Evolutionary conservation across 805 yeast genomes (phyloP).

Genomic region (Dipodascus geniculatus): DNA sequence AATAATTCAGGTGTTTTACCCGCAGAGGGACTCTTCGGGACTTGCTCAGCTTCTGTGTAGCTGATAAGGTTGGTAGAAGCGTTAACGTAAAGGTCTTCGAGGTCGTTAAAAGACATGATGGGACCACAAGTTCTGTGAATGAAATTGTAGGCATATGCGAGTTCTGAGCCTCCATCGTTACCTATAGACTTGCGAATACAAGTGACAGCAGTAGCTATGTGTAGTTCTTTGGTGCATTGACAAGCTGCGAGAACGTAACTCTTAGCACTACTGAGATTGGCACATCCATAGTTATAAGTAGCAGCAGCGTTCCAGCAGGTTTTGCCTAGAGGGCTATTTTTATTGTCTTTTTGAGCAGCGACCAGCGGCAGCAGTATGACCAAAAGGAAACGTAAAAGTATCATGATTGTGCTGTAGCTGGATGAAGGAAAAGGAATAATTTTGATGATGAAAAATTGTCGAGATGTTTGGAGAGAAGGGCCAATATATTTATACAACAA

Average conservation of each 20-base stretch:
- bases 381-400: too few relatives aligned
- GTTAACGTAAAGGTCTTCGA: constrained; percentile 1
- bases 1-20: background rate
- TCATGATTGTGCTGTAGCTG: too few relatives aligned
- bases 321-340: background rate
- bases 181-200: background rate
- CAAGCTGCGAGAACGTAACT: background rate
- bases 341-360: background rate
- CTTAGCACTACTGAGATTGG: background rate
- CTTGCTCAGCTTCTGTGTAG: background rate
- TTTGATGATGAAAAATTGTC: too few relatives aligned
- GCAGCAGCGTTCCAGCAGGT: background rate
- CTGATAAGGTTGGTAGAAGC: background rate
- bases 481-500: too few relatives aligned
- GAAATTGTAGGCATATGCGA: background rate
- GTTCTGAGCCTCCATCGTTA: background rate
- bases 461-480: too few relatives aligned
- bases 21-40: background rate
- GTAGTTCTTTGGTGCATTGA: background rate
- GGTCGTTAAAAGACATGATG: background rate
- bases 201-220: background rate
- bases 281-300: background rate
- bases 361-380: too few relatives aligned
- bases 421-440: too few relatives aligned
- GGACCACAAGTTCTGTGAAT: background rate